Evolutionary conservation across 345 rosid genomes (phyloP).

Genomic region (Dimocarpus longan): DNA sequence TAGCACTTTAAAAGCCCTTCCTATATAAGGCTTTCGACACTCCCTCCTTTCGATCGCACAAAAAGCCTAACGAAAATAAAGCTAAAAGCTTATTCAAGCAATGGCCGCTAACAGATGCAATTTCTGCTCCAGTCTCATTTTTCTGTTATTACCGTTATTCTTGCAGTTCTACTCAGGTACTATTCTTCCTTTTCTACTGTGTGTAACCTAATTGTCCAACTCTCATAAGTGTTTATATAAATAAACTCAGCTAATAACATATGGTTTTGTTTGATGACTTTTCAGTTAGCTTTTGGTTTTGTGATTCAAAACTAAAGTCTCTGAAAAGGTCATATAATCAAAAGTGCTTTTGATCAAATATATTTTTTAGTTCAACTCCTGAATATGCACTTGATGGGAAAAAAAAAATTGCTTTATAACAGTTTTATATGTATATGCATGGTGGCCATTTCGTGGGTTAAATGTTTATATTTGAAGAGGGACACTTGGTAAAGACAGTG

Average conservation of each 20-base stretch:
- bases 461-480: too few species aligned
- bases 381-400: background rate
- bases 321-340: too few species aligned
- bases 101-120: constrained; percentile 36
- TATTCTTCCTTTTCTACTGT: background rate
- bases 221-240: background rate
- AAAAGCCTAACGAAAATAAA: background rate
- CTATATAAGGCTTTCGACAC: constrained; percentile 17
- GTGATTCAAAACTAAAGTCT: too few species aligned
- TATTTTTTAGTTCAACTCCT: too few species aligned
- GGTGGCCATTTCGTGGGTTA: too few species aligned
- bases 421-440: too few species aligned
- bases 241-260: too few species aligned
- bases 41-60: constrained; percentile 1
- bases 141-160: constrained; percentile 49
- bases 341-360: background rate
- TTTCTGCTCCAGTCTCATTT: constrained; percentile 31
- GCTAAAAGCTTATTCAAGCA: background rate
- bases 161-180: constrained; percentile 53
- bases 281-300: too few species aligned
- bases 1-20: background rate
- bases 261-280: too few species aligned
- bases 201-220: too few species aligned
- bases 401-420: too few species aligned
- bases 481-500: background rate